These are phyloP conservation scores for Ustilago vetiveriae DNA, from an alignment of 1,284 basidiomycete species.

Conservation along the genomic window DNA sequence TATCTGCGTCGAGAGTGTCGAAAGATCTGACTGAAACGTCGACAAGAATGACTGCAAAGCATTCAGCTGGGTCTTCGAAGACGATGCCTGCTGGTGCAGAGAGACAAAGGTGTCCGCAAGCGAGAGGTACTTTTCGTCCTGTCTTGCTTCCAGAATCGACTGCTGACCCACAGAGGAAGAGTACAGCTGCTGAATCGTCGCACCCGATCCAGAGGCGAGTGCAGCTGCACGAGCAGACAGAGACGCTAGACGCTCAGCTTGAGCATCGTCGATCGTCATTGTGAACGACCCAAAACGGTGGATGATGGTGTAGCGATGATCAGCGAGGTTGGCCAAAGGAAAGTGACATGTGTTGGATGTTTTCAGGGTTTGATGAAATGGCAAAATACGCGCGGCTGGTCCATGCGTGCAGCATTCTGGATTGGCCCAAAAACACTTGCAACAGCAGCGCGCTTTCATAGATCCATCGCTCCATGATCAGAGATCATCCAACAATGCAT, in stretches of 20 bases:
- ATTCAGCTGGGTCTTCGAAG: conserved; percentile 71
- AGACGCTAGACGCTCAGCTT: conserved; percentile 29
- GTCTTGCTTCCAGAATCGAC: neutral
- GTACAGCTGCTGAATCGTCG: conserved; percentile 31
- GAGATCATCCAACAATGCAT: no score
- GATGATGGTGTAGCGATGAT: neutral
- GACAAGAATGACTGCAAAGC: conserved; percentile 87
- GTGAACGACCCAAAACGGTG: neutral
- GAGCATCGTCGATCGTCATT: conserved; percentile 29
- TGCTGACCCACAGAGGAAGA: conserved; percentile 4
- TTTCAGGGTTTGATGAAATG: no score
- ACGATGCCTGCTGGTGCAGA: conserved; percentile 76
- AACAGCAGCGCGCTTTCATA: conserved; percentile 6
- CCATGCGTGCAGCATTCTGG: conserved; percentile 12
- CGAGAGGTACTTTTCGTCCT: conserved; percentile 11
- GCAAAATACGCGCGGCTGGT: neutral
- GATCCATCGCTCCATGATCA: neutral
- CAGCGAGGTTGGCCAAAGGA: neutral
- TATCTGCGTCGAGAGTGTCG: conserved; percentile 92
- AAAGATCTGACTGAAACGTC: conserved; percentile 92
- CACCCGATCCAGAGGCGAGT: conserved; percentile 4
- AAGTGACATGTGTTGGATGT: no score
- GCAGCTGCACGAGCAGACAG: conserved; percentile 11
- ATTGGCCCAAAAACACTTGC: neutral
- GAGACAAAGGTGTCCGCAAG: conserved; percentile 26